Evolutionary conservation across 345 rosid genomes (phyloP), one percentile per base, ranked within the genome.

Genomic region (Kernera saxatilis): DNA sequence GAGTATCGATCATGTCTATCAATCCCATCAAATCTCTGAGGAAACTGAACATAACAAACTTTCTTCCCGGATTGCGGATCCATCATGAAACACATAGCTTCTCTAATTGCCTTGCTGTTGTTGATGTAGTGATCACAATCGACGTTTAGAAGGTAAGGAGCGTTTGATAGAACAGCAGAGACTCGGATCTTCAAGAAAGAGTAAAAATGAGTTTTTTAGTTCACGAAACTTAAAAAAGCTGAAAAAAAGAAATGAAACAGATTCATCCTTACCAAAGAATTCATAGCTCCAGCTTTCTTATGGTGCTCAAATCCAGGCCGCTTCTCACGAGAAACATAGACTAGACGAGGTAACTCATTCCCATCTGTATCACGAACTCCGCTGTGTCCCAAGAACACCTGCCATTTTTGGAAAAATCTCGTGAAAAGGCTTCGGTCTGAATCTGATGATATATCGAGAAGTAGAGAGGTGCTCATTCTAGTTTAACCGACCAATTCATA

Each of bases 11-110:
- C 98, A 49, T 93, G 96, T 32, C 92, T 87, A 87, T 93, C 98
- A 75, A 93, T 93, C 44, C 98, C 98, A 37, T 93, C 98, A 56
- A 93, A 93, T 76, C 98, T 84, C 78, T 93, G 98, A 45, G 98
- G 98, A 79, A 93, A 93, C 80, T 93, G 98, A 70, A 93, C 98
- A 58, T 93, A 93, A 81, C 98, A 93, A 67, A 93, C 87, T 77
- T 87, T 88, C 82, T 93, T 93, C 67, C 98, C 98, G 3, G 82
- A 85, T 36, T 81, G 82, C 3, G 96, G 98, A 63, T 93, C 98
- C 98, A 91, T 93, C 98, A 93, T 78, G 83, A 93, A 93, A 78
- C 98, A 93, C 98, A 93, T 93, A 0, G 97, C 87, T 82, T 93
- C 98, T 66, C 98, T 79, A 36, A 93, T 84, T 11, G 98, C 97